A percentile compares a stretch with the other conserved stretches of the same genome.
Conservation (phyloP, 192 early-diverging fungal genomes). For the Mortierella hygrophila region DNA sequence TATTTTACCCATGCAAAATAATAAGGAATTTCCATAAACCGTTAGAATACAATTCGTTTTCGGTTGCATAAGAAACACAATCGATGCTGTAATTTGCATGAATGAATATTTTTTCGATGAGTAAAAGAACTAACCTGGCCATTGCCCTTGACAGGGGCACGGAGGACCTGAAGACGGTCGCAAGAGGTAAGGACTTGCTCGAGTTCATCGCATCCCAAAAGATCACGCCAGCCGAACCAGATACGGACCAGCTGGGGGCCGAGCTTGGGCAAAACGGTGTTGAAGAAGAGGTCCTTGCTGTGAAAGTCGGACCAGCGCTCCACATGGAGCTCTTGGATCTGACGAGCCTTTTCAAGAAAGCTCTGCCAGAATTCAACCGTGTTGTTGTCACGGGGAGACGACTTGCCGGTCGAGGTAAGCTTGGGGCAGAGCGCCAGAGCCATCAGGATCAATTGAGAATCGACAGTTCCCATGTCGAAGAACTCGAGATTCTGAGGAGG, state of each 20-base stretch:
- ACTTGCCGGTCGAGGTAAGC: constrained; percentile 52
- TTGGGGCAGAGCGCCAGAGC: constrained; percentile 45
- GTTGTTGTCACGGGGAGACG: constrained; percentile 43
- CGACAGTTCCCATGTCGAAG: constrained; percentile 55
- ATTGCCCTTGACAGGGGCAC: constrained; percentile 56
- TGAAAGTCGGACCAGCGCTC: constrained; percentile 55
- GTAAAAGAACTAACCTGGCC: constrained; percentile 37
- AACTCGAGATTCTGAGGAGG: constrained; percentile 49
- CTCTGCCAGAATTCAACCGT: constrained; percentile 53
- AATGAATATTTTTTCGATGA: not conserved
- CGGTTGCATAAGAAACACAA: too few species aligned
- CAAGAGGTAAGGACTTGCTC: constrained; percentile 49
- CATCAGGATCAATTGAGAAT: constrained; percentile 46
- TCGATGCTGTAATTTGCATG: not conserved
- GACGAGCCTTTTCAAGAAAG: constrained; percentile 49
- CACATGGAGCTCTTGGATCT: constrained; percentile 54
- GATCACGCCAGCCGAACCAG: constrained; percentile 56
- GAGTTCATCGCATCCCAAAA: constrained; percentile 50
- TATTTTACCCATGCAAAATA: constrained; percentile 5
- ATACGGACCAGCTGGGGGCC: constrained; percentile 52
- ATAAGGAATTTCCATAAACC: not conserved
- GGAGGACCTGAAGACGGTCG: constrained; percentile 49
- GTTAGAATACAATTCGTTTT: not conserved
- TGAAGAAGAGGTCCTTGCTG: constrained; percentile 53
- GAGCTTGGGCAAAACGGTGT: constrained; percentile 49